Evolutionary conservation across 2,329 filamentous ascomycete genomes (phyloP).

Genomic region (Diaporthe ilicicola): DNA sequence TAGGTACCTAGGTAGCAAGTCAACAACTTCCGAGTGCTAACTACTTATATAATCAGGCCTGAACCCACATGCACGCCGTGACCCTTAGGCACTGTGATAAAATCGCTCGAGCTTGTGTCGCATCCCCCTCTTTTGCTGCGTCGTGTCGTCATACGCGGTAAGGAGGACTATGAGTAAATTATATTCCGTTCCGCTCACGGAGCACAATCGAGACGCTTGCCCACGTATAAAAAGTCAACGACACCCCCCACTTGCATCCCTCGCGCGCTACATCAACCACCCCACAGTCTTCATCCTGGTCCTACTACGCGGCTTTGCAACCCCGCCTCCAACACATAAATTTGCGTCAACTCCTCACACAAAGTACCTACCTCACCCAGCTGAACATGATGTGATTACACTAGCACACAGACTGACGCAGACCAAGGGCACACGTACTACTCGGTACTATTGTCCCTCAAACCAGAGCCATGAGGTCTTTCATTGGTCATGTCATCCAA

Average conservation of each 20-base stretch:
- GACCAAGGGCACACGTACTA: background rate
- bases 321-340: background rate
- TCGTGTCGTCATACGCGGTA: background rate
- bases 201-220: background rate
- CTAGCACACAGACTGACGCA: conserved; percentile 10
- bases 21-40: too few species aligned
- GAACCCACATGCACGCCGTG: too few species aligned
- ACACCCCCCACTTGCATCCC: background rate
- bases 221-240: background rate
- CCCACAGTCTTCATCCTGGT: background rate
- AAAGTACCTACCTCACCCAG: conserved; percentile 14
- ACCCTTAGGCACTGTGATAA: too few species aligned
- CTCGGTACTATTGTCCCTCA: conserved; percentile 26
- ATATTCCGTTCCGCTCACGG: background rate
- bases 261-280: too few species aligned
- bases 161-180: background rate
- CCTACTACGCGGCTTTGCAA: background rate
- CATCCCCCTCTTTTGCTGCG: background rate
- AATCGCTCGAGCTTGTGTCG: background rate
- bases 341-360: background rate
- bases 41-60: too few species aligned
- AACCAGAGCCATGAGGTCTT: conserved; percentile 31
- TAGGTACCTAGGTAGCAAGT: too few species aligned
- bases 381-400: background rate
- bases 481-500: conserved; percentile 31